Percentiles rank a stretch among this genome's conserved stretches.
These are phyloP conservation scores for Volvox reticuliferus DNA, from an alignment of 139 green algal genomes.

Conservation along the genomic window DNA sequence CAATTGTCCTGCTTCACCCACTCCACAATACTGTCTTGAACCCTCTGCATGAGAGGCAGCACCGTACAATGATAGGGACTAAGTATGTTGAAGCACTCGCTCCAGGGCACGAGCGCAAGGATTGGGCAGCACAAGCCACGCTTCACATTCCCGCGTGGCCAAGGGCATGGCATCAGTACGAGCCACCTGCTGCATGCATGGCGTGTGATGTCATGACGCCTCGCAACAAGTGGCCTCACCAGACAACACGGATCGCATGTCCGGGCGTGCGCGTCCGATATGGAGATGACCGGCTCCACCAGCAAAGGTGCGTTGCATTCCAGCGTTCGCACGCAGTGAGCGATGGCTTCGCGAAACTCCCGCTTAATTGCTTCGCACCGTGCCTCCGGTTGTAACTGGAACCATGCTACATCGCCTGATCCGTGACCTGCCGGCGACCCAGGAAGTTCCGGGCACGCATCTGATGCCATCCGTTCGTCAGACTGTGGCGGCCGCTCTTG, in stretches of 20 bases:
- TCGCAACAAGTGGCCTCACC: constrained; percentile 37
- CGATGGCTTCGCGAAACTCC: constrained; percentile 62
- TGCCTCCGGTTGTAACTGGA: constrained; percentile 25
- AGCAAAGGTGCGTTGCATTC: constrained; percentile 52
- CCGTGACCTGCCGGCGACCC: background rate
- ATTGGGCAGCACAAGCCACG: background rate
- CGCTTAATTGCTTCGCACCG: constrained; percentile 56
- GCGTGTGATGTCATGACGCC: no score
- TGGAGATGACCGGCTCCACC: constrained; percentile 72
- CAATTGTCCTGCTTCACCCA: constrained; percentile 62
- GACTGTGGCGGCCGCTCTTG: constrained; percentile 32
- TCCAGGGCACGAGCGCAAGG: background rate
- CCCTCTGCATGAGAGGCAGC: constrained; percentile 48
- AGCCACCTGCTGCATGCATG: no score
- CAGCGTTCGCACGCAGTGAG: constrained; percentile 61
- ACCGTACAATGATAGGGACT: background rate
- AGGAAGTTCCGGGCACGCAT: background rate
- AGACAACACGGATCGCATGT: constrained; percentile 69
- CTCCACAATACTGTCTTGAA: constrained; percentile 63
- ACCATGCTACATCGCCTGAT: background rate
- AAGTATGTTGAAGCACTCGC: no score
- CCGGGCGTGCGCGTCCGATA: constrained; percentile 55
- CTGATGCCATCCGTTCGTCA: background rate
- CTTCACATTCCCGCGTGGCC: background rate
- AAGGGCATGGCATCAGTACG: no score